These are phyloP conservation scores for Tetrahymena malaccensis DNA, from an alignment of 73 alveolate species.

Conservation along the genomic window DNA sequence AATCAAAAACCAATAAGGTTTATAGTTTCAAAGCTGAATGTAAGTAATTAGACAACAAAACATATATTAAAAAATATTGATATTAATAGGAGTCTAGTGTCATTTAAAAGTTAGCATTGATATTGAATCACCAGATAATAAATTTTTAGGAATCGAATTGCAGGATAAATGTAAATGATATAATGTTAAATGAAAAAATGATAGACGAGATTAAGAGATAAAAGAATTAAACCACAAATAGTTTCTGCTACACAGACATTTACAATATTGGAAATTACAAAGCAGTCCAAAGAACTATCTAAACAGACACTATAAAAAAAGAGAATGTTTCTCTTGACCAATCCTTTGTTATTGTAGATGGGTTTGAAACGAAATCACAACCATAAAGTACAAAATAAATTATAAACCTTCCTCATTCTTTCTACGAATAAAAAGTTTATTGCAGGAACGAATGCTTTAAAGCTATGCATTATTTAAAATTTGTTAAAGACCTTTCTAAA, in stretches of 20 bases:
- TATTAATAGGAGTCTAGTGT: not conserved
- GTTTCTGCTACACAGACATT: not conserved
- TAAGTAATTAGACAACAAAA: not conserved
- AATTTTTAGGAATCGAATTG: not conserved
- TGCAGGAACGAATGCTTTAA: not conserved
- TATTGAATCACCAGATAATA: not conserved
- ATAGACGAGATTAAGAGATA: not conserved
- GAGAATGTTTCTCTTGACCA: not conserved
- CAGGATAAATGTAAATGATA: not conserved
- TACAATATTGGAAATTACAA: not conserved
- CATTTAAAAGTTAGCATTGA: not conserved
- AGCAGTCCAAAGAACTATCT: not conserved
- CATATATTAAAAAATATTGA: not conserved
- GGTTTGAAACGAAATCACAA: not conserved
- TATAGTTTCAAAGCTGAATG: not conserved
- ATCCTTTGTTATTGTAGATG: not conserved
- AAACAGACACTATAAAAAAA: not conserved
- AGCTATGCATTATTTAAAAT: not conserved
- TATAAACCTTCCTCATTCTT: not conserved
- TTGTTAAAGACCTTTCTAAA: not conserved
- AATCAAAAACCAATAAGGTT: not conserved
- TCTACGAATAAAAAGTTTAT: not conserved
- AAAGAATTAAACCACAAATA: not conserved
- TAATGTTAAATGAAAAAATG: not conserved
- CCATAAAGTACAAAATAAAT: not conserved